phyloP scores from a whole-genome alignment of 495 filamentous ascomycete genomes.

The Emericellopsis terricola region DNA sequence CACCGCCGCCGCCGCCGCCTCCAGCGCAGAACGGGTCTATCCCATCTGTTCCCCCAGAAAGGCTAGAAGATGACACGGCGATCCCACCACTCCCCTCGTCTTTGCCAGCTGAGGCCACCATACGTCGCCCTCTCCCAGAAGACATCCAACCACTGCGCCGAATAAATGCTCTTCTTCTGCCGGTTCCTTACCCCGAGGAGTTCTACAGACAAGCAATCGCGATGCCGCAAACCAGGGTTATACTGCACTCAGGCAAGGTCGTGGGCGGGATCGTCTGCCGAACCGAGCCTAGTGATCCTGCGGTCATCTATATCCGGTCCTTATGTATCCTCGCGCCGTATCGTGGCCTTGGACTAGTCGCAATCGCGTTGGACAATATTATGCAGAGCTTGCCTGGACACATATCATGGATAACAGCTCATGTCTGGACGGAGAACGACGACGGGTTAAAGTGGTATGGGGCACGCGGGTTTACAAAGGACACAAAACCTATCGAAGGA shows the following conservation, averaged over 20 bases:
- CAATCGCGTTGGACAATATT: constrained; percentile 46
- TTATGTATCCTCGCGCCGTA: constrained; percentile 70
- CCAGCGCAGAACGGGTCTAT: neutral
- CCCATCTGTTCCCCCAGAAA: neutral
- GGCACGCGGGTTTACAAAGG: constrained; percentile 52
- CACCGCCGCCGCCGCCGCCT: constrained; percentile 4
- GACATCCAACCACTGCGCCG: constrained; percentile 60
- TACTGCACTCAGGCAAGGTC: constrained; percentile 35
- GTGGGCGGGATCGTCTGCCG: constrained; percentile 77
- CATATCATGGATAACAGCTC: constrained; percentile 48
- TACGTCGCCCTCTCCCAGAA: constrained; percentile 36
- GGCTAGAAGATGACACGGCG: neutral
- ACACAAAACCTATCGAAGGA: constrained; percentile 35
- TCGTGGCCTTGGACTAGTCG: constrained; percentile 59
- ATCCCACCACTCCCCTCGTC: constrained; percentile 15
- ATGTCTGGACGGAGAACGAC: constrained; percentile 86
- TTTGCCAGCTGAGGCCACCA: constrained; percentile 30
- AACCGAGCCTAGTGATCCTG: constrained; percentile 32
- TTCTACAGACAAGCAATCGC: constrained; percentile 63
- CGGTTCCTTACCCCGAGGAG: constrained; percentile 67
- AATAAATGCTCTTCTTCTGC: constrained; percentile 70
- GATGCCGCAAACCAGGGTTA: constrained; percentile 58
- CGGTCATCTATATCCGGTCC: constrained; percentile 70
- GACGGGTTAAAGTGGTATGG: constrained; percentile 79
- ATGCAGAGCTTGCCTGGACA: constrained; percentile 16